Conservation (phyloP, 768 basidiomycete species). For the Amanita inopinata region DNA sequence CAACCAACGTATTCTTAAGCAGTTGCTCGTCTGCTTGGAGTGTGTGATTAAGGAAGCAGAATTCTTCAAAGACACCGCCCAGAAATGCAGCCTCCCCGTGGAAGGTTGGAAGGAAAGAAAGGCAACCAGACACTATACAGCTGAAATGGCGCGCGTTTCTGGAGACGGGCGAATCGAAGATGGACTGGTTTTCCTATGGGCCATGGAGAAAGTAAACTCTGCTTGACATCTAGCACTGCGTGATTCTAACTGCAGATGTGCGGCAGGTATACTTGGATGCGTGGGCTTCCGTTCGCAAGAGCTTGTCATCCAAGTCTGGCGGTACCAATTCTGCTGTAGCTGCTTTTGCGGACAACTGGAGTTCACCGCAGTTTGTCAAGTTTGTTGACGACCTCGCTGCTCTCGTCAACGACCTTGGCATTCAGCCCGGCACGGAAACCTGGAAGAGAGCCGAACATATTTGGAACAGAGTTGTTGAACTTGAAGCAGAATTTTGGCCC, state of each 20-base stretch:
- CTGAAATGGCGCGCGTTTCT: constrained; percentile 54
- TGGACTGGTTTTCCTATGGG: constrained; percentile 66
- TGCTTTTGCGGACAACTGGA: constrained; percentile 59
- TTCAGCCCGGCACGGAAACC: constrained; percentile 23
- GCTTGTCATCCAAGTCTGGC: constrained; percentile 11
- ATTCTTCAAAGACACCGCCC: constrained; percentile 50
- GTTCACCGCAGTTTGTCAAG: constrained; percentile 35
- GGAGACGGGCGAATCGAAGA: constrained; percentile 41
- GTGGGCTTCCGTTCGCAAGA: constrained; percentile 42
- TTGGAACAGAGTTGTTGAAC: constrained; percentile 49
- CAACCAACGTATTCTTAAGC: constrained; percentile 32
- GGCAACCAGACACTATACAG: constrained; percentile 60
- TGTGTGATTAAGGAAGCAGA: constrained; percentile 47
- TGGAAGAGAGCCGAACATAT: constrained; percentile 37
- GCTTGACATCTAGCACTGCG: not conserved
- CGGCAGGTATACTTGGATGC: constrained; percentile 66
- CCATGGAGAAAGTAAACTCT: constrained; percentile 59
- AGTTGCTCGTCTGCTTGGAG: constrained; percentile 42
- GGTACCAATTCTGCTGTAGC: constrained; percentile 22
- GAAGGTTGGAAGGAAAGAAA: constrained; percentile 43
- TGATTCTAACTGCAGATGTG: not conserved
- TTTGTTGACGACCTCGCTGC: constrained; percentile 43
- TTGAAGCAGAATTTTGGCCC: constrained; percentile 58
- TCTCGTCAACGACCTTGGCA: constrained; percentile 35
- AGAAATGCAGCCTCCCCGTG: constrained; percentile 34